A percentile compares a stretch with the other conserved stretches of the same genome.
Conservation (phyloP, 805 yeast species). For the Wickerhamiella parazyma region DNA sequence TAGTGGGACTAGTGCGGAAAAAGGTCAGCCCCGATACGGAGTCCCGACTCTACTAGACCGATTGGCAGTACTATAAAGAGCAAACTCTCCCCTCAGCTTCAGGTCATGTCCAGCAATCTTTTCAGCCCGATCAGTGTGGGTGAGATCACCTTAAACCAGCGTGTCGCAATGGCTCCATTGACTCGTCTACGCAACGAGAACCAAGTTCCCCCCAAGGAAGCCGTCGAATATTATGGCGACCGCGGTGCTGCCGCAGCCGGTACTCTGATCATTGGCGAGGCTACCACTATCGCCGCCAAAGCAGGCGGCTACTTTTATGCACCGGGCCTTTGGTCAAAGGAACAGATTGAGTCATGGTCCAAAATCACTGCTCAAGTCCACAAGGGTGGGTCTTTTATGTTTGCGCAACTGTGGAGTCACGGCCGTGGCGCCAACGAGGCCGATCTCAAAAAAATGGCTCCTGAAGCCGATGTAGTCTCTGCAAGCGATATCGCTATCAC, state of each 20-base stretch:
- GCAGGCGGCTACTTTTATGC: constrained; percentile 29
- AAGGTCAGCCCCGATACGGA: no score
- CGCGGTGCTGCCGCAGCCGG: constrained; percentile 45
- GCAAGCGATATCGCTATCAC: constrained; percentile 28
- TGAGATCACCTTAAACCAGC: constrained; percentile 22
- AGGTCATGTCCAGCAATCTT: no score
- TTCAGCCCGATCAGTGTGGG: no score
- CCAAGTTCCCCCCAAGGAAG: constrained; percentile 30
- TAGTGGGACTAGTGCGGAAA: no score
- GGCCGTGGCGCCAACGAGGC: constrained; percentile 34
- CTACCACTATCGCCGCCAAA: constrained; percentile 33
- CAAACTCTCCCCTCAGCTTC: no score
- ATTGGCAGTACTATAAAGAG: no score
- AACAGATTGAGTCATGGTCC: constrained; percentile 26
- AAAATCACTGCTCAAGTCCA: constrained; percentile 34
- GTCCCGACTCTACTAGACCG: no score
- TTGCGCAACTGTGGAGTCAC: constrained; percentile 35
- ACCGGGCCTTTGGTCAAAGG: constrained; percentile 23
- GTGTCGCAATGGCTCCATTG: constrained; percentile 38
- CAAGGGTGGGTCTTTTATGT: constrained; percentile 27
- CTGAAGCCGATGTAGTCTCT: constrained; percentile 25
- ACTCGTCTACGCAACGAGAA: constrained; percentile 31
- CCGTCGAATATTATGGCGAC: constrained; percentile 39
- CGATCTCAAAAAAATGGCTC: constrained; percentile 26
- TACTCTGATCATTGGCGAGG: constrained; percentile 48